Conservation (phyloP, 1,284 basidiomycete genomes). For the Austropuccinia psidii region DNA sequence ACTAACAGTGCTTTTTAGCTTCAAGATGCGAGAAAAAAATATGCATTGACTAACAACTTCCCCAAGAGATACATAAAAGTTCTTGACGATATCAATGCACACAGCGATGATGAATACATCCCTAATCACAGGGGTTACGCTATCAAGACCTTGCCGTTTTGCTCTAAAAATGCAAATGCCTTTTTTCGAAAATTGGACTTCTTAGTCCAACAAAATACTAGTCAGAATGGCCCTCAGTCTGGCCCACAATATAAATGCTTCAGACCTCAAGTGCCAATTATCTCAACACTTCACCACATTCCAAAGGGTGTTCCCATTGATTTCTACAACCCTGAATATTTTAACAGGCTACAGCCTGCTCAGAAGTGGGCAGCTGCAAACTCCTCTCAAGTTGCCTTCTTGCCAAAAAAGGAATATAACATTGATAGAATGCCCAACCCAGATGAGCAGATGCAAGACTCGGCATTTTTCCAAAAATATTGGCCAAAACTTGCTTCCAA, state of each 20-base stretch:
- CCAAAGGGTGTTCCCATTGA: conserved; percentile 3
- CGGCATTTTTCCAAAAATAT: background rate
- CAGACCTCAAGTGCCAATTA: background rate
- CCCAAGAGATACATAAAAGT: background rate
- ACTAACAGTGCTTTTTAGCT: background rate
- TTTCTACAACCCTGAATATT: conserved; percentile 1
- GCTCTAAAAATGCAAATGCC: background rate
- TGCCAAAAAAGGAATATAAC: background rate
- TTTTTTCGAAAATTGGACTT: conserved; percentile 8
- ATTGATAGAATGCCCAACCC: no score
- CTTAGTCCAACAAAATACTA: background rate
- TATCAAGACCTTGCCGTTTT: conserved; percentile 11
- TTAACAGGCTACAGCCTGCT: background rate
- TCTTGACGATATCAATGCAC: background rate
- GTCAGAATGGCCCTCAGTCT: background rate
- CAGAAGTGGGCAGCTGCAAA: background rate
- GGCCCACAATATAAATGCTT: no score
- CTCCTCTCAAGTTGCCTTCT: background rate
- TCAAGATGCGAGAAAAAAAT: background rate
- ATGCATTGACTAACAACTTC: background rate
- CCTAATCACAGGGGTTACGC: background rate
- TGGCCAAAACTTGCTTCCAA: no score
- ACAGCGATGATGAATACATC: conserved; percentile 2
- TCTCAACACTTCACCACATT: background rate
- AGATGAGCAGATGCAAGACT: background rate